Evolutionary conservation across 2,329 filamentous ascomycete species (phyloP).

Genomic region (Xylaria sp.): DNA sequence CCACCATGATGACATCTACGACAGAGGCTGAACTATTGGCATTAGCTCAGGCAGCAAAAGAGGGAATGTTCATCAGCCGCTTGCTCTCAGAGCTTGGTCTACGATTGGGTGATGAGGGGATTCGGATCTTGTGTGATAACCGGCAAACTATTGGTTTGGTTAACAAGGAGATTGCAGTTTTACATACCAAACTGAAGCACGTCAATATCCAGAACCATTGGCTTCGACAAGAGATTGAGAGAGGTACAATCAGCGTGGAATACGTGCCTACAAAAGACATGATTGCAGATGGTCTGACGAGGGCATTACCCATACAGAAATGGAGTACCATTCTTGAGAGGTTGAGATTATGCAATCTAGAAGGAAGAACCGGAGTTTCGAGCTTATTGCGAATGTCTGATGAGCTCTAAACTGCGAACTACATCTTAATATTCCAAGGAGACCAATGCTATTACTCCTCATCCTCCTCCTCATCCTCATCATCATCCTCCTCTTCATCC

Average conservation of each 20-base stretch:
- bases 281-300: neutral
- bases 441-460: no score
- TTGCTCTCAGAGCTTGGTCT: constrained; percentile 1
- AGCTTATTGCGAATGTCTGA: no score
- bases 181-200: neutral
- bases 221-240: neutral
- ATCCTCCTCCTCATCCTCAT: no score
- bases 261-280: neutral
- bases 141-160: constrained; percentile 2
- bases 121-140: constrained; percentile 1
- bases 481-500: no score
- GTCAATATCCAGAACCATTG: constrained; percentile 5
- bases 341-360: no score
- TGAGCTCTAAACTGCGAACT: no score
- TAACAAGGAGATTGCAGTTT: neutral
- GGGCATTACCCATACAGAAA: neutral
- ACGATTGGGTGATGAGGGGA: neutral
- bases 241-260: neutral
- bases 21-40: constrained; percentile 4
- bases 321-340: no score
- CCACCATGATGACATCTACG: neutral
- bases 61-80: neutral
- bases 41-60: constrained; percentile 4
- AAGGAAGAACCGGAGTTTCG: no score
- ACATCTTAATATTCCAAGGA: no score